phyloP scores from a whole-genome alignment of 257 asterid species.

The Capsicum pubescens region DNA sequence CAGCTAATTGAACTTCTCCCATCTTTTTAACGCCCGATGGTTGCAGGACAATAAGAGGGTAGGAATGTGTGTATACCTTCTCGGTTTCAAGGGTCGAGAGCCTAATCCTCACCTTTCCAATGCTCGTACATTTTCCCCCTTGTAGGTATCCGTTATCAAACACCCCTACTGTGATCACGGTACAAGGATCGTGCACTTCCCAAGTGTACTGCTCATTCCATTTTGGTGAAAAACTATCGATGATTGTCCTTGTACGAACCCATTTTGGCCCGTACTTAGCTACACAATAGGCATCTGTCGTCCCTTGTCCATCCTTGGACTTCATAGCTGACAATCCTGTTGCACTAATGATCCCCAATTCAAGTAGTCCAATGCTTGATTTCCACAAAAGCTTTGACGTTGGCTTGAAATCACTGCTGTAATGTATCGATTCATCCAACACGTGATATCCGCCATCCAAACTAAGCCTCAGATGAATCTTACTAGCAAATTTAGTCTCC shows the following conservation, averaged over 20 bases:
- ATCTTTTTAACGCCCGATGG: slow-evolving; percentile 74
- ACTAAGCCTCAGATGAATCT: slow-evolving; percentile 72
- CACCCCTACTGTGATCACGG: slow-evolving; percentile 70
- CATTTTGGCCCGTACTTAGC: slow-evolving; percentile 87
- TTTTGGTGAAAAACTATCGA: slow-evolving; percentile 62
- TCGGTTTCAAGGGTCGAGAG: slow-evolving; percentile 80
- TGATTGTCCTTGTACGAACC: slow-evolving; percentile 81
- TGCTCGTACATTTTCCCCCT: slow-evolving; percentile 62
- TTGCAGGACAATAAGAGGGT: slow-evolving; percentile 69
- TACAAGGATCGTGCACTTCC: slow-evolving; percentile 87
- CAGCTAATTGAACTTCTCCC: slow-evolving; percentile 84
- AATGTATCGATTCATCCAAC: slow-evolving; percentile 72
- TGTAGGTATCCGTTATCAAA: slow-evolving; percentile 73
- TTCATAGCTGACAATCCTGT: slow-evolving; percentile 66
- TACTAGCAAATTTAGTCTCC: slow-evolving; percentile 73
- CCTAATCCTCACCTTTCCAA: slow-evolving; percentile 85
- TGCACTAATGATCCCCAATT: slow-evolving; percentile 75
- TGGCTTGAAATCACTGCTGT: slow-evolving; percentile 77
- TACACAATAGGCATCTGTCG: slow-evolving; percentile 77
- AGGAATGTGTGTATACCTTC: slow-evolving; percentile 79
- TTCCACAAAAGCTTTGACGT: slow-evolving; percentile 74
- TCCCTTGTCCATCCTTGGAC: slow-evolving; percentile 61
- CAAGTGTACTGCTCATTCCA: slow-evolving; percentile 94
- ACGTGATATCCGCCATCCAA: slow-evolving; percentile 93
- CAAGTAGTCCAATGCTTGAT: slow-evolving; percentile 69